phyloP scores from a whole-genome alignment of 805 yeast genomes.

The Candida berthetii region DNA sequence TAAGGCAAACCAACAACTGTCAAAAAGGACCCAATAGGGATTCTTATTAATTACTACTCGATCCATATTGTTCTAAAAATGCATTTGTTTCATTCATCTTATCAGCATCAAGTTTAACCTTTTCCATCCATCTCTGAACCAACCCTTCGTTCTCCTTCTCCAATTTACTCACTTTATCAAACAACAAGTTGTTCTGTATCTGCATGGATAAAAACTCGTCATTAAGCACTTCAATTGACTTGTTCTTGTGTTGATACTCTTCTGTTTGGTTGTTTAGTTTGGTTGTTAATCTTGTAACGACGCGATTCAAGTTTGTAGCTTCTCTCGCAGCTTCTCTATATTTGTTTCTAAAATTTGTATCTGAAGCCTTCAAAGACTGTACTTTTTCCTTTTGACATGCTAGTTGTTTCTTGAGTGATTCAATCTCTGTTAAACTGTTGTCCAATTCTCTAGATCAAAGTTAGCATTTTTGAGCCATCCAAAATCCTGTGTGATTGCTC shows the following conservation, averaged over 20 bases:
- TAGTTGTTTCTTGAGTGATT: neutral
- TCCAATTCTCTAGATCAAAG: slow-evolving; percentile 4
- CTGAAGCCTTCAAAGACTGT: slow-evolving; percentile 6
- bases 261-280: slow-evolving; percentile 21
- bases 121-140: slow-evolving; percentile 53
- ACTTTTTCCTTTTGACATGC: slow-evolving; percentile 9
- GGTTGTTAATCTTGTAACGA: slow-evolving; percentile 19
- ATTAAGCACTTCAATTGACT: slow-evolving; percentile 51
- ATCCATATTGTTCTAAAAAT: slow-evolving; percentile 12
- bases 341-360: slow-evolving; percentile 14
- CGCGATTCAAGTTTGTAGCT: slow-evolving; percentile 18
- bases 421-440: slow-evolving; percentile 1
- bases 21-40: no score
- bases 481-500: neutral
- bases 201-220: slow-evolving; percentile 61
- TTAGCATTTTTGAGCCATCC: no score
- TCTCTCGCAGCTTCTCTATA: slow-evolving; percentile 17
- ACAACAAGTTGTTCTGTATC: slow-evolving; percentile 43
- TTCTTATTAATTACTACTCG: no score
- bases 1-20: no score
- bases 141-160: slow-evolving; percentile 43
- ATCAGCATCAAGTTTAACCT: slow-evolving; percentile 55
- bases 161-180: slow-evolving; percentile 27
- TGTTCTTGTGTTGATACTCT: slow-evolving; percentile 37
- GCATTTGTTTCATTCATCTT: slow-evolving; percentile 43